Evolutionary conservation across 768 basidiomycete species (phyloP).

Genomic region (Pleurotus cornucopiae): DNA sequence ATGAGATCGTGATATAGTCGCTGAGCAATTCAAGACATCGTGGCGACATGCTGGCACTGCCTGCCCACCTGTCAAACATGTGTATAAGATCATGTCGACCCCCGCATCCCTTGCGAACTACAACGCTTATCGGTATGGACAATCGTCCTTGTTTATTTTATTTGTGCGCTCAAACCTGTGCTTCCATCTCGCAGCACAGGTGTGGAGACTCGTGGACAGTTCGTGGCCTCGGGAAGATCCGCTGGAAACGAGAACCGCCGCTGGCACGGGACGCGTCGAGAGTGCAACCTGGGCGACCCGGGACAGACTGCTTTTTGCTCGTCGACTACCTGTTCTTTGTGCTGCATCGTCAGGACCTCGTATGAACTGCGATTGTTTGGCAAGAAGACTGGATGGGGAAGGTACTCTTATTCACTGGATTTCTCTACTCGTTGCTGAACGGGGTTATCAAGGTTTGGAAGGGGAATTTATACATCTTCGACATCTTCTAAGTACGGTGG

Average conservation of each 20-base stretch:
- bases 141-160: neutral
- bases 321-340: constrained; percentile 57
- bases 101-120: constrained; percentile 48
- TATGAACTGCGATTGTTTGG: constrained; percentile 61
- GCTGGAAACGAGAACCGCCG: constrained; percentile 70
- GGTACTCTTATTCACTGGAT: constrained; percentile 26
- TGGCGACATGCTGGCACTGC: constrained; percentile 57
- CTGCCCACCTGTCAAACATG: constrained; percentile 53
- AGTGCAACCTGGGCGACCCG: constrained; percentile 61
- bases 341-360: constrained; percentile 59
- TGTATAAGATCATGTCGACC: constrained; percentile 62
- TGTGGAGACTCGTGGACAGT: constrained; percentile 60
- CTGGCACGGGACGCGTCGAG: constrained; percentile 69
- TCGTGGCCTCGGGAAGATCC: constrained; percentile 46
- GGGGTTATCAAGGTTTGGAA: constrained; percentile 47
- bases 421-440: neutral
- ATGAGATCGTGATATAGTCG: constrained; percentile 30
- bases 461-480: constrained; percentile 71
- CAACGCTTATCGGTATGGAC: constrained; percentile 53
- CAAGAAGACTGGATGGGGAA: constrained; percentile 71
- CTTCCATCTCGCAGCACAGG: constrained; percentile 30
- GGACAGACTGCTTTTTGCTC: constrained; percentile 53
- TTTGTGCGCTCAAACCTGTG: neutral
- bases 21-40: constrained; percentile 63
- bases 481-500: constrained; percentile 64